Evolutionary conservation across 257 asterid species (phyloP).

Genomic region (Nicotiana attenuata): DNA sequence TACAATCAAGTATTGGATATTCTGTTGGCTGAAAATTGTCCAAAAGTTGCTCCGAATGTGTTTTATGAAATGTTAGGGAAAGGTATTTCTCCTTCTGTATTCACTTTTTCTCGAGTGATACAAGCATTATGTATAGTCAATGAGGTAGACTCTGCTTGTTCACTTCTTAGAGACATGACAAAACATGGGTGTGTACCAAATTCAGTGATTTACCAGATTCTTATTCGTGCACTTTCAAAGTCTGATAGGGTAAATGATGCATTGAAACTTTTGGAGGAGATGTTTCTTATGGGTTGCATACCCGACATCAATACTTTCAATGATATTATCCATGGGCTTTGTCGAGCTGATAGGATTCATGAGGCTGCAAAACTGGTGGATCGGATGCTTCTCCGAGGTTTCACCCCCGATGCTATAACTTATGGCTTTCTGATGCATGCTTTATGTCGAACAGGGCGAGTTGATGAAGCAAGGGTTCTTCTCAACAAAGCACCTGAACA

Average conservation of each 20-base stretch:
- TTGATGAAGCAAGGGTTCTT: slow-evolving; percentile 58
- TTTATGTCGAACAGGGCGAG: slow-evolving; percentile 59
- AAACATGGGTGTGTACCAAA: slow-evolving; percentile 91
- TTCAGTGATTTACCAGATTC: slow-evolving; percentile 77
- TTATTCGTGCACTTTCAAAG: slow-evolving; percentile 56
- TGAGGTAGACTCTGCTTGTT: slow-evolving; percentile 72
- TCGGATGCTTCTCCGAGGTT: slow-evolving; percentile 75
- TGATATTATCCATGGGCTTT: slow-evolving; percentile 72
- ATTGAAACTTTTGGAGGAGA: slow-evolving; percentile 76
- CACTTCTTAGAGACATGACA: slow-evolving; percentile 92
- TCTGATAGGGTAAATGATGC: slow-evolving; percentile 62
- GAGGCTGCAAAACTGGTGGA: slow-evolving; percentile 91
- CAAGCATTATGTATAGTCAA: slow-evolving; percentile 67
- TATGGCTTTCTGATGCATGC: slow-evolving; percentile 79
- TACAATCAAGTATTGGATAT: slow-evolving; percentile 73
- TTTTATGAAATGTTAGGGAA: slow-evolving; percentile 80
- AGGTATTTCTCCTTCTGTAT: slow-evolving; percentile 71
- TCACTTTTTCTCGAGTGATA: slow-evolving; percentile 67
- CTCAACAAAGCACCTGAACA: slow-evolving; percentile 65
- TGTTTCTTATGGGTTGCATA: slow-evolving; percentile 85
- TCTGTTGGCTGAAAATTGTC: slow-evolving; percentile 69
- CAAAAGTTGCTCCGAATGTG: slow-evolving; percentile 84
- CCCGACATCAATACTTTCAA: slow-evolving; percentile 88
- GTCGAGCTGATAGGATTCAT: slow-evolving; percentile 59
- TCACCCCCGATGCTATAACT: slow-evolving; percentile 68